These are phyloP conservation scores for Coix lacrymajobi DNA, from an alignment of 176 grass and related monocot species.

Conservation along the genomic window DNA sequence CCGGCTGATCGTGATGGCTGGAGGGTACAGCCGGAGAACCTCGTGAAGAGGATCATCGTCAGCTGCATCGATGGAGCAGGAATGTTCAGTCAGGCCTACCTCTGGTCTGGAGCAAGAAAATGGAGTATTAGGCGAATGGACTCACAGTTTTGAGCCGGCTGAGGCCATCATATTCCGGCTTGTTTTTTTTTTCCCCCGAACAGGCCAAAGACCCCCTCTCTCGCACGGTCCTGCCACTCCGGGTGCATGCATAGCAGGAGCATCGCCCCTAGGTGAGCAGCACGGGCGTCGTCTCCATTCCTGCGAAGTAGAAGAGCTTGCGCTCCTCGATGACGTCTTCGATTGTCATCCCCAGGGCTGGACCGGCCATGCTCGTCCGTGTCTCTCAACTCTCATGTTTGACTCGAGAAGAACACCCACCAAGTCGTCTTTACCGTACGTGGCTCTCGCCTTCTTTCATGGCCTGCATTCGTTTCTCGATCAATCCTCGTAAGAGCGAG, in stretches of 20 bases:
- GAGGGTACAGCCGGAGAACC: slow-evolving; percentile 44
- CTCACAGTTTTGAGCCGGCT: slow-evolving; percentile 39
- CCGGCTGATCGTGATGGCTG: neutral
- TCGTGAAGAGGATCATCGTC: slow-evolving; percentile 51
- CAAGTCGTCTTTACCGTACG: slow-evolving; percentile 5
- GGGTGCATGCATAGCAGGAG: slow-evolving; percentile 45
- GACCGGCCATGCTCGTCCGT: slow-evolving; percentile 7
- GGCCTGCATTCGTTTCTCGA: slow-evolving; percentile 18
- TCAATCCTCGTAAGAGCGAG: slow-evolving; percentile 21
- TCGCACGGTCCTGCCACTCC: slow-evolving; percentile 36
- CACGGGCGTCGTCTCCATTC: slow-evolving; percentile 46
- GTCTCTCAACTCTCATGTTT: slow-evolving; percentile 15
- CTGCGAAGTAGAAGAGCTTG: slow-evolving; percentile 56
- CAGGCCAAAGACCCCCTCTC: slow-evolving; percentile 32
- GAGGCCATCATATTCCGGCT: slow-evolving; percentile 33
- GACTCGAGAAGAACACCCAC: slow-evolving; percentile 35
- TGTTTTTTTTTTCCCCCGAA: slow-evolving; percentile 21
- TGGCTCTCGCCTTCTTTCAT: neutral
- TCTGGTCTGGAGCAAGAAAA: too few species aligned
- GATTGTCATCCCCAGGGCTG: slow-evolving; percentile 12
- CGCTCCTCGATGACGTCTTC: slow-evolving; percentile 51
- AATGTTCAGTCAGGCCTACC: neutral
- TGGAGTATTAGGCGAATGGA: neutral
- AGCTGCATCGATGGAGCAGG: slow-evolving; percentile 6
- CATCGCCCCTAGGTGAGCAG: slow-evolving; percentile 52